Evolutionary conservation across 345 rosid genomes (phyloP).

Genomic region (Gossypium australe): DNA sequence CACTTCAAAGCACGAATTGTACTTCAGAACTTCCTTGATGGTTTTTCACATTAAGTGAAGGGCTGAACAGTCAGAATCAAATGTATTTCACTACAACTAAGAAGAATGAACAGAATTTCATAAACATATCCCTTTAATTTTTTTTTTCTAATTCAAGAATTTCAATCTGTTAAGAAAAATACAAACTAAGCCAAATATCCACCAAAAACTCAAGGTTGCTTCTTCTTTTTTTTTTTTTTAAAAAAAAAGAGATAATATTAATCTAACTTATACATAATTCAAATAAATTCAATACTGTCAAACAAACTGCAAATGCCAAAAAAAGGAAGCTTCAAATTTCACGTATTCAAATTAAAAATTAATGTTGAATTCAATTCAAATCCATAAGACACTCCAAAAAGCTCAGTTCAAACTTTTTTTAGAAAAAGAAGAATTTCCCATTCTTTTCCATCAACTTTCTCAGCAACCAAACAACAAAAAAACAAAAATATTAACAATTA

Average conservation of each 20-base stretch:
- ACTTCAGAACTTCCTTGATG: neutral
- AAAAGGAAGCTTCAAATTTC: neutral
- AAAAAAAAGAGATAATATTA: neutral
- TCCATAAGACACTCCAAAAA: neutral
- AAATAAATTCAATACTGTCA: neutral
- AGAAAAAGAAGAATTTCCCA: neutral
- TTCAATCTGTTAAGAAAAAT: neutral
- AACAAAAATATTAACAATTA: neutral
- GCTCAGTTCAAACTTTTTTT: neutral
- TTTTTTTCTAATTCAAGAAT: neutral
- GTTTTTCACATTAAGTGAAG: neutral
- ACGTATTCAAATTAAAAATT: neutral
- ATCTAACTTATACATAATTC: neutral
- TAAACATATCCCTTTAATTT: neutral
- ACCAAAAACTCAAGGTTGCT: neutral
- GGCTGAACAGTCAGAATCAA: neutral
- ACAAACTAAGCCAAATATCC: neutral
- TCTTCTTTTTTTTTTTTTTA: neutral
- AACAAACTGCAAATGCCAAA: neutral
- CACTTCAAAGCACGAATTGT: neutral
- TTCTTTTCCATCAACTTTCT: neutral
- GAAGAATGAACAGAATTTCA: neutral
- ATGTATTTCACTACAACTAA: neutral
- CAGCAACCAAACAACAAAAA: constrained; percentile 4
- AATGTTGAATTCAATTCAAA: neutral